A percentile compares a stretch with the other conserved stretches of the same genome.
These are phyloP conservation scores for Lasiodiplodia theobromae DNA, from an alignment of 2,329 filamentous ascomycete genomes.

Conservation along the genomic window DNA sequence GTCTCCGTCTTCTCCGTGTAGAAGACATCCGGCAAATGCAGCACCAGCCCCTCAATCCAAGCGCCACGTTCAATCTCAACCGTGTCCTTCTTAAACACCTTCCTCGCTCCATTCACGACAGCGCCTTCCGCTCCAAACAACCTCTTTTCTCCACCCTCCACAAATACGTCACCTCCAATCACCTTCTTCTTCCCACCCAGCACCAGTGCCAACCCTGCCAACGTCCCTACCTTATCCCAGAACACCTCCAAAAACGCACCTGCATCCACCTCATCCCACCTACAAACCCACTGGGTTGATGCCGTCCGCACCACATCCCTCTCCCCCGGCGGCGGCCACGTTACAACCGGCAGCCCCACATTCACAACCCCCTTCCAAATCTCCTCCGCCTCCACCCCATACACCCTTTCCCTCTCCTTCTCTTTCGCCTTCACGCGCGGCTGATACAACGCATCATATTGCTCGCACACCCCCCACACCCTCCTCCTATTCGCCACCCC, in stretches of 20 bases:
- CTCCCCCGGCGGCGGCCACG: conserved; percentile 29
- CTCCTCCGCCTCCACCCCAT: not conserved
- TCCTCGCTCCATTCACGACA: not conserved
- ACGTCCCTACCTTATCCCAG: conserved; percentile 29
- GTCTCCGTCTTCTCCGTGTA: not conserved
- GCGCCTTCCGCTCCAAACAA: no score
- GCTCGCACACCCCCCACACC: conserved; percentile 38
- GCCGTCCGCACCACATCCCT: not conserved
- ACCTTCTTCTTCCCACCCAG: conserved; percentile 2
- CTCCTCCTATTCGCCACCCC: conserved; percentile 43
- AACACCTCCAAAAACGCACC: conserved; percentile 33
- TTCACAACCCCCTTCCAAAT: not conserved
- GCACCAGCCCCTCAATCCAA: conserved; percentile 32
- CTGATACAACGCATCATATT: conserved; percentile 5
- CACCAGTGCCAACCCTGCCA: conserved; percentile 33
- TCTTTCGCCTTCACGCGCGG: not conserved
- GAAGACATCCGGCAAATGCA: conserved; percentile 17
- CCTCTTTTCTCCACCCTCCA: no score
- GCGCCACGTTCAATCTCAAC: not conserved
- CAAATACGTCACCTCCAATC: not conserved
- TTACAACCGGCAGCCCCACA: conserved; percentile 25
- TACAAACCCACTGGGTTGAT: conserved; percentile 32
- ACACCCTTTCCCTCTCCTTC: not conserved
- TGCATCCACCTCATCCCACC: conserved; percentile 29
- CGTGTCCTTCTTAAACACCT: not conserved